phyloP scores from a whole-genome alignment of 306 rosid genomes.

The Alnus rubra region DNA sequence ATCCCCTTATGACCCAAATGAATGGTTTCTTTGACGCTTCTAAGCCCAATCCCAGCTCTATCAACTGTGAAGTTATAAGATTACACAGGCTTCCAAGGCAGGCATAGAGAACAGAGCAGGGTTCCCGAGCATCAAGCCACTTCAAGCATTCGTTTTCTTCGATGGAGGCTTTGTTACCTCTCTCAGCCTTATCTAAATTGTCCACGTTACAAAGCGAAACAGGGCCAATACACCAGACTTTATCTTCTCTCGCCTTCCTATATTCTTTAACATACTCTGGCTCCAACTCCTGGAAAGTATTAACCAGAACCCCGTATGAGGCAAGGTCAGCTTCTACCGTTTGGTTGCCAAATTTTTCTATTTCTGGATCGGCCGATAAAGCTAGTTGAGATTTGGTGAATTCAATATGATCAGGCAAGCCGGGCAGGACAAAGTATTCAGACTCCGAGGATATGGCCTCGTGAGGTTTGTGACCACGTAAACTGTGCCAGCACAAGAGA shows the following conservation, averaged over 20 bases:
- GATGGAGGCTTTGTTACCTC: constrained; percentile 48
- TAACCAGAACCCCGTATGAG: constrained; percentile 31
- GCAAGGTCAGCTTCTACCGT: constrained; percentile 1
- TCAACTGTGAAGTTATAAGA: constrained; percentile 14
- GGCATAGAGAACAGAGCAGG: constrained; percentile 48
- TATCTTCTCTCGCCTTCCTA: constrained; percentile 37
- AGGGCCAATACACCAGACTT: constrained; percentile 57
- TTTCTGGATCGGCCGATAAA: neutral
- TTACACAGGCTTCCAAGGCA: constrained; percentile 47
- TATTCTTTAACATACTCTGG: constrained; percentile 37
- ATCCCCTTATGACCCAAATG: constrained; percentile 33
- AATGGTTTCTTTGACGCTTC: constrained; percentile 39
- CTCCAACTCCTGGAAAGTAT: constrained; percentile 46
- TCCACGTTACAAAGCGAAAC: constrained; percentile 39
- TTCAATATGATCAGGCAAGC: constrained; percentile 38
- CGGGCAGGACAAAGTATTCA: constrained; percentile 41
- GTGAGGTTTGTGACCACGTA: neutral
- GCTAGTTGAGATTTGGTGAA: constrained; percentile 30
- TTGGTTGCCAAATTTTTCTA: neutral
- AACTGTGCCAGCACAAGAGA: constrained; percentile 24
- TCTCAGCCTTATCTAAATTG: constrained; percentile 44
- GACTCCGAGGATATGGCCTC: constrained; percentile 11
- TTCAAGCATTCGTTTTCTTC: constrained; percentile 27
- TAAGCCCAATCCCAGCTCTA: constrained; percentile 41
- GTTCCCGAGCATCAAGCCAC: constrained; percentile 51